Percentiles rank a stretch among this genome's conserved stretches.
Conservation (phyloP, 164 flowering plant species). For the Taxillus chinensis region DNA sequence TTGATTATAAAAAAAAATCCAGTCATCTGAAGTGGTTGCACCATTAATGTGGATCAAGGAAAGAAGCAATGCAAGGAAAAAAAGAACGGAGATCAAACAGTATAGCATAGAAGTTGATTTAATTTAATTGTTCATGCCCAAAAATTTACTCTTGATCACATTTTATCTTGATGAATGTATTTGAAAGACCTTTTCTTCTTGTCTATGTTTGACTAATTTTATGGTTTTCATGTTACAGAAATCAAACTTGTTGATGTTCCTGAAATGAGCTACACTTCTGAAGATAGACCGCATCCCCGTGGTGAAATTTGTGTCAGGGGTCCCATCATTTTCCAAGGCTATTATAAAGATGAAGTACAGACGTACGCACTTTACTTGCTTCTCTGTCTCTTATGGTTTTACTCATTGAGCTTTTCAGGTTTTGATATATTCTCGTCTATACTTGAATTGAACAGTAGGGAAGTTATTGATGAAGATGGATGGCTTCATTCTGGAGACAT, state of each 20-base stretch:
- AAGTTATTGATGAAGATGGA: slow-evolving; percentile 78
- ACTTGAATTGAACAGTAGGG: slow-evolving; percentile 48
- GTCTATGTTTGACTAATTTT: too few species aligned
- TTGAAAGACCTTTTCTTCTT: too few species aligned
- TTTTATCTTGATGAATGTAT: too few species aligned
- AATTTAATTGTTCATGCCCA: too few species aligned
- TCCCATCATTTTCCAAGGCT: slow-evolving; percentile 79
- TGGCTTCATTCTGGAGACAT: slow-evolving; percentile 98
- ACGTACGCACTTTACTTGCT: slow-evolving; percentile 38
- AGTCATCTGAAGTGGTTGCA: too few species aligned
- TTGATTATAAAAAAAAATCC: too few species aligned
- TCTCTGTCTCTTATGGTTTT: slow-evolving; percentile 2
- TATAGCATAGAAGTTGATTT: too few species aligned
- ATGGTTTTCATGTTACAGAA: slow-evolving; percentile 39
- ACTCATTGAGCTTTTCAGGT: neutral
- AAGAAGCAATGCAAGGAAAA: too few species aligned
- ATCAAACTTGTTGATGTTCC: slow-evolving; percentile 93
- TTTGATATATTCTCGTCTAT: neutral
- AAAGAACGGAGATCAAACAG: too few species aligned
- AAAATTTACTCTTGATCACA: too few species aligned
- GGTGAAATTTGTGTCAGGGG: slow-evolving; percentile 96
- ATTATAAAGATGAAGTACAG: slow-evolving; percentile 82
- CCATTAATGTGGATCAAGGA: too few species aligned
- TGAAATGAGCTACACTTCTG: slow-evolving; percentile 91
- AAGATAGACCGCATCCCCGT: slow-evolving; percentile 84